Conservation (phyloP, 2,329 filamentous ascomycete genomes). For the Ceratocystis variospora region DNA sequence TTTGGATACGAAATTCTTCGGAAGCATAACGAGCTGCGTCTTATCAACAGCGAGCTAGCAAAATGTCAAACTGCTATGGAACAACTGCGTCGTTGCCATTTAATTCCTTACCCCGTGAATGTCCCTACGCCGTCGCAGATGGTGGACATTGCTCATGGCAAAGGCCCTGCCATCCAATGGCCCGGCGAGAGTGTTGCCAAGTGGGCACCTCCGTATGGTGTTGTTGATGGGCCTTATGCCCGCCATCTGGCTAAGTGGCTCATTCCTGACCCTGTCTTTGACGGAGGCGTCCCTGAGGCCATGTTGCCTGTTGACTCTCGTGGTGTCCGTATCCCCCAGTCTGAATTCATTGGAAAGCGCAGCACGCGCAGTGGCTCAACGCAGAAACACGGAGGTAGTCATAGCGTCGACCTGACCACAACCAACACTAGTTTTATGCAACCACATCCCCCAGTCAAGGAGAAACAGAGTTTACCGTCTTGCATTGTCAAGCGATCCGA, state of each 20-base stretch:
- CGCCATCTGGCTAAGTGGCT: slow-evolving; percentile 95
- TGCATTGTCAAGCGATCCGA: slow-evolving; percentile 78
- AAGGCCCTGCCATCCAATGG: slow-evolving; percentile 53
- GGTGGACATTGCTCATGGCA: slow-evolving; percentile 58
- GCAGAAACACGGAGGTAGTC: slow-evolving; percentile 39
- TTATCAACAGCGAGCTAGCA: slow-evolving; percentile 91
- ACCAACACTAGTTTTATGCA: neutral
- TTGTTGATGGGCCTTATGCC: slow-evolving; percentile 82
- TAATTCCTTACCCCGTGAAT: slow-evolving; percentile 76
- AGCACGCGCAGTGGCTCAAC: slow-evolving; percentile 31
- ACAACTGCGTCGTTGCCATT: slow-evolving; percentile 79
- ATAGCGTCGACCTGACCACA: slow-evolving; percentile 19
- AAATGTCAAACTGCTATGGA: slow-evolving; percentile 91
- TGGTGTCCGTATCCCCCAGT: slow-evolving; percentile 61
- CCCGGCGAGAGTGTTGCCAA: slow-evolving; percentile 52
- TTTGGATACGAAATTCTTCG: slow-evolving; percentile 82
- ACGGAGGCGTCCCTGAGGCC: slow-evolving; percentile 45
- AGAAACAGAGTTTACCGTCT: slow-evolving; percentile 54
- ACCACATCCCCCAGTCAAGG: slow-evolving; percentile 54
- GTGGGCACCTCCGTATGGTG: slow-evolving; percentile 79
- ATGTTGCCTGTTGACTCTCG: slow-evolving; percentile 37
- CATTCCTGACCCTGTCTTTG: slow-evolving; percentile 75
- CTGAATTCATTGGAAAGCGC: slow-evolving; percentile 36
- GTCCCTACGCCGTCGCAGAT: slow-evolving; percentile 52
- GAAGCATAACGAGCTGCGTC: slow-evolving; percentile 85